Conservation (phyloP, 2,329 filamentous ascomycete species). For the Tympanopsis confertula region DNA sequence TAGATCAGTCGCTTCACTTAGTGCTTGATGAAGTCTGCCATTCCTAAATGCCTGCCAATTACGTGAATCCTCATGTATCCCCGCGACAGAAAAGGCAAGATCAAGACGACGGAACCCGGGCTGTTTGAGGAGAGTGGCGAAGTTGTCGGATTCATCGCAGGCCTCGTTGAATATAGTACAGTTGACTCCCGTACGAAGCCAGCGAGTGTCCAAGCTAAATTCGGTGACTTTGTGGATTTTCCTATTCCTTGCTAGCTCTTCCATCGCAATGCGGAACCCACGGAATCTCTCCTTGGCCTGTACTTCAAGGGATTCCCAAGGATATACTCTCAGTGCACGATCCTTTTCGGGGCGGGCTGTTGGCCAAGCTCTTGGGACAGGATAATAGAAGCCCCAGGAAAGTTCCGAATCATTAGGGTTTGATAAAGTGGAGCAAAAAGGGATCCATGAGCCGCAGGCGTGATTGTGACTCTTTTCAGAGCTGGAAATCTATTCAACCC, state of each 20-base stretch:
- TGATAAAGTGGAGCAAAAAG: too few relatives aligned
- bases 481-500: too few relatives aligned
- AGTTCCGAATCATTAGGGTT: too few relatives aligned
- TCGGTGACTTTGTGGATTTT: constrained; percentile 15
- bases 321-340: too few relatives aligned
- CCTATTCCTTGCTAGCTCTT: constrained; percentile 11
- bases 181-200: constrained; percentile 16
- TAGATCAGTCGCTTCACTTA: constrained; percentile 9
- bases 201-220: constrained; percentile 18
- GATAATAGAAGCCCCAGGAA: too few relatives aligned
- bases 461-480: too few relatives aligned
- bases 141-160: constrained; percentile 12
- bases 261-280: constrained; percentile 15
- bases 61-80: background rate
- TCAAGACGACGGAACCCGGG: constrained; percentile 15
- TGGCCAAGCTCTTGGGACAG: too few relatives aligned
- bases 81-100: constrained; percentile 10
- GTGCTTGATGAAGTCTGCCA: constrained; percentile 7
- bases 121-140: constrained; percentile 9
- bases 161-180: constrained; percentile 14
- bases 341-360: too few relatives aligned
- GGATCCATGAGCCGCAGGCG: too few relatives aligned
- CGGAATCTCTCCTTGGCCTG: constrained; percentile 13
- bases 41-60: constrained; percentile 6
- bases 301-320: too few relatives aligned